Percentiles rank a stretch among this genome's conserved stretches.
Conservation (phyloP, 768 basidiomycete genomes). For the Sistotremastrum niveocremeum region DNA sequence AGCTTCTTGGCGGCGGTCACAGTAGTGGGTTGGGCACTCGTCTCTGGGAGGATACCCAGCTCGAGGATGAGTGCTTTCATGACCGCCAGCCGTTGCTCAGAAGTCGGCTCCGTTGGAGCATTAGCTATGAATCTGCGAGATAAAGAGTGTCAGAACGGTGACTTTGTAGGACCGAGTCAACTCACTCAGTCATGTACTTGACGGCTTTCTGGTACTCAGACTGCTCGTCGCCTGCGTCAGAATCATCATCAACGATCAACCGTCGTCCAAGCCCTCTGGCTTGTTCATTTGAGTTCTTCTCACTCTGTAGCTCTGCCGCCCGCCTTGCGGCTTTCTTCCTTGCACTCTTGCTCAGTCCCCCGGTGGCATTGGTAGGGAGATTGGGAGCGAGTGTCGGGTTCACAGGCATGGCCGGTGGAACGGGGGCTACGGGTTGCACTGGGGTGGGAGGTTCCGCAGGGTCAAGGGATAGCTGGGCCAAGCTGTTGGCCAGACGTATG, state of each 20-base stretch:
- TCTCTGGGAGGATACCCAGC: constrained; percentile 33
- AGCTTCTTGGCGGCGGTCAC: constrained; percentile 55
- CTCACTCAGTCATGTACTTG: constrained; percentile 47
- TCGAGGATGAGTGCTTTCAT: constrained; percentile 67
- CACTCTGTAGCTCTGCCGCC: too few relatives aligned
- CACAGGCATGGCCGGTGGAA: too few relatives aligned
- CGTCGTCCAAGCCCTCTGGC: constrained; percentile 21
- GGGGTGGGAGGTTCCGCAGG: too few relatives aligned
- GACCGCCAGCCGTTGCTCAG: constrained; percentile 40
- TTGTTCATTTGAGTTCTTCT: too few relatives aligned
- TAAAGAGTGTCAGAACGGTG: not conserved
- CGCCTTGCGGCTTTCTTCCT: too few relatives aligned
- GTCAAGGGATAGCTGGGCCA: too few relatives aligned
- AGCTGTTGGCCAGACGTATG: too few relatives aligned
- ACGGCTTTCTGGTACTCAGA: constrained; percentile 45
- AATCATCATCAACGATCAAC: constrained; percentile 38
- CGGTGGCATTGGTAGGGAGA: too few relatives aligned
- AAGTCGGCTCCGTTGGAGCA: constrained; percentile 26
- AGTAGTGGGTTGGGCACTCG: constrained; percentile 33
- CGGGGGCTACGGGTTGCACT: too few relatives aligned
- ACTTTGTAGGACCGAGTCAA: constrained; percentile 9
- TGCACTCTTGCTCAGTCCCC: too few relatives aligned
- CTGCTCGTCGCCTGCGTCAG: constrained; percentile 23
- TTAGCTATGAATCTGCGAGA: constrained; percentile 36
- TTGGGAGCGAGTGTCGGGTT: too few relatives aligned